These are phyloP conservation scores for Apiospora saccharicola DNA, from an alignment of 2,329 filamentous ascomycete species.

Conservation along the genomic window DNA sequence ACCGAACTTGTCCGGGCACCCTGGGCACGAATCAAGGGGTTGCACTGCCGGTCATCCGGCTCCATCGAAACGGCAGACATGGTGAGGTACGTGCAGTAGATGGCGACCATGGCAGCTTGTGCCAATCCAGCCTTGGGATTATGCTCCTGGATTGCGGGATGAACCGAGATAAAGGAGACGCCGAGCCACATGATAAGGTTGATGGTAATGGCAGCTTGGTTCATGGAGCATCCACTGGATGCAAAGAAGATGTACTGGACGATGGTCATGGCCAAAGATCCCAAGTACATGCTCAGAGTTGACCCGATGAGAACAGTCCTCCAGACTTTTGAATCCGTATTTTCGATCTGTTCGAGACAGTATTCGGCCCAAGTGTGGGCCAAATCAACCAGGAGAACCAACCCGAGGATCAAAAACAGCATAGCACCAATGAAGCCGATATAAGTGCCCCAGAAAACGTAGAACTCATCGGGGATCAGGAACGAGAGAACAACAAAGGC, in stretches of 20 bases:
- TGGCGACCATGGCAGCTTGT: constrained; percentile 96
- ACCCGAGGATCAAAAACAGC: constrained; percentile 89
- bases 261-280: constrained; percentile 91
- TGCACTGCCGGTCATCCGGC: constrained; percentile 91
- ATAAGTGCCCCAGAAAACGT: constrained; percentile 95
- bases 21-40: constrained; percentile 85
- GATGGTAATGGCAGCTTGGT: constrained; percentile 93
- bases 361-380: constrained; percentile 98
- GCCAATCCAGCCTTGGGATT: constrained; percentile 94
- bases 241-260: constrained; percentile 99
- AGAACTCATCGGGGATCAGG: constrained; percentile 94
- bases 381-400: constrained; percentile 92
- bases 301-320: constrained; percentile 87
- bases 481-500: constrained; percentile 89
- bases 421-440: constrained; percentile 88
- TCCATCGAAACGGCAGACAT: constrained; percentile 99
- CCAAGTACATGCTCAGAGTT: constrained; percentile 91
- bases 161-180: constrained; percentile 85
- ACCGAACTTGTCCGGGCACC: constrained; percentile 90
- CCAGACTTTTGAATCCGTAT: constrained; percentile 85
- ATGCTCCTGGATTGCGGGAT: constrained; percentile 87
- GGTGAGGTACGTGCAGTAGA: constrained; percentile 98
- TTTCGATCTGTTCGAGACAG: constrained; percentile 92
- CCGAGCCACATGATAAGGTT: constrained; percentile 85
- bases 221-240: constrained; percentile 83